These are phyloP conservation scores for Gamarada debralockiae DNA, from an alignment of 495 filamentous ascomycete species.

Conservation along the genomic window DNA sequence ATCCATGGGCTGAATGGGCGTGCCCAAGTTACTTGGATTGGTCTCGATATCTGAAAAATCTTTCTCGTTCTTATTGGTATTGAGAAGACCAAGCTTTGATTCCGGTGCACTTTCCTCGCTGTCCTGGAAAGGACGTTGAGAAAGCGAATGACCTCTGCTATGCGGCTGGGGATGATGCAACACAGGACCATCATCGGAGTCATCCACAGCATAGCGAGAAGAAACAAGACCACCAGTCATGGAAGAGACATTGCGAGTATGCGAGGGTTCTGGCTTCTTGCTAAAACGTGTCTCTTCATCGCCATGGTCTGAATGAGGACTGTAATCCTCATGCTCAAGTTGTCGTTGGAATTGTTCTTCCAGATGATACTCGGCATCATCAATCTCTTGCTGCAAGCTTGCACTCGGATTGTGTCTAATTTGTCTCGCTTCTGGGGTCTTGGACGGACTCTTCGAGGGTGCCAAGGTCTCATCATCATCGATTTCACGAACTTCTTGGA, in stretches of 20 bases:
- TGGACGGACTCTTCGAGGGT: constrained; percentile 39
- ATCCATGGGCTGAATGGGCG: constrained; percentile 41
- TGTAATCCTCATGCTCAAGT: constrained; percentile 64
- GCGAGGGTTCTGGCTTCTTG: constrained; percentile 21
- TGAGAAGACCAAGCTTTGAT: constrained; percentile 13
- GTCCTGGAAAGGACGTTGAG: constrained; percentile 45
- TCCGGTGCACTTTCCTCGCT: constrained; percentile 24
- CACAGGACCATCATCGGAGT: constrained; percentile 37
- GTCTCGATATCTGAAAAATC: constrained; percentile 68
- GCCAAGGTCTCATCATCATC: constrained; percentile 51
- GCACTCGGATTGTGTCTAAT: constrained; percentile 24
- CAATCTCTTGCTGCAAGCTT: constrained; percentile 73
- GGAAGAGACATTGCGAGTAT: constrained; percentile 31
- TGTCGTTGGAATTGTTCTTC: constrained; percentile 69
- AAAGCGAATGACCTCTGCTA: constrained; percentile 53
- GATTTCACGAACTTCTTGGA: constrained; percentile 49
- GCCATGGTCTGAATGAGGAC: constrained; percentile 43
- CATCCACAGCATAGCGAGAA: constrained; percentile 34
- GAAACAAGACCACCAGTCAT: constrained; percentile 28
- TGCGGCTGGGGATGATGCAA: constrained; percentile 61
- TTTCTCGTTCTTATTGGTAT: constrained; percentile 23
- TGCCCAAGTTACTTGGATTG: constrained; percentile 69
- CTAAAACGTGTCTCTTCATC: constrained; percentile 20
- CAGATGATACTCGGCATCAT: constrained; percentile 79
- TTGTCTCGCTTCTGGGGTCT: constrained; percentile 40